A percentile compares a stretch with the other conserved stretches of the same genome.
These are phyloP conservation scores for Penicillium janthinellum DNA, from an alignment of 2,329 filamentous ascomycete genomes.

Conservation along the genomic window DNA sequence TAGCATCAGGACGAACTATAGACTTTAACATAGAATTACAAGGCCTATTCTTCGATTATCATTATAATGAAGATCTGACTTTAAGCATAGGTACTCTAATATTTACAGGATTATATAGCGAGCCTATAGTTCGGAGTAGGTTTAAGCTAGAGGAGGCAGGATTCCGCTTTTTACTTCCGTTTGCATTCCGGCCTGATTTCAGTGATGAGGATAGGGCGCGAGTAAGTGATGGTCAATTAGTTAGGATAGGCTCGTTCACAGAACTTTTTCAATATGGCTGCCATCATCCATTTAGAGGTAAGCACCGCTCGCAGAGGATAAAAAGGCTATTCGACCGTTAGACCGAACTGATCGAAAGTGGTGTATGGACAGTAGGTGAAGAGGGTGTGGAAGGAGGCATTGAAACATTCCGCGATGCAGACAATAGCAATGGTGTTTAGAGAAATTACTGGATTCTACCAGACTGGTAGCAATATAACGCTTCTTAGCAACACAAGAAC, in stretches of 20 bases:
- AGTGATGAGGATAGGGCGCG: slow-evolving; percentile 19
- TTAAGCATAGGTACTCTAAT: not conserved
- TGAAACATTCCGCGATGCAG: slow-evolving; percentile 20
- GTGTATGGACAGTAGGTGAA: slow-evolving; percentile 22
- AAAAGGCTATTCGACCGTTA: slow-evolving; percentile 23
- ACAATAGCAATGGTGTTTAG: slow-evolving; percentile 6
- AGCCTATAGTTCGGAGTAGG: slow-evolving; percentile 23
- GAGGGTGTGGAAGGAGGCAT: slow-evolving; percentile 23
- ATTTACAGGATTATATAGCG: slow-evolving; percentile 25
- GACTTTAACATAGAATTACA: not conserved
- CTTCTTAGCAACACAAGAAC: too few relatives aligned
- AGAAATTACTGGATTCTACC: slow-evolving; percentile 17
- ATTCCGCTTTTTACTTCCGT: slow-evolving; percentile 28
- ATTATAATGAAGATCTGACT: not conserved
- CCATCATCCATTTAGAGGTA: slow-evolving; percentile 25
- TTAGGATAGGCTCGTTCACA: slow-evolving; percentile 9
- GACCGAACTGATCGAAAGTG: slow-evolving; percentile 18
- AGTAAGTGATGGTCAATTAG: slow-evolving; percentile 7
- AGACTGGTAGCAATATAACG: not conserved
- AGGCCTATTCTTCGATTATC: not conserved
- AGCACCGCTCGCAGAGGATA: slow-evolving; percentile 15
- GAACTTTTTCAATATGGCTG: slow-evolving; percentile 37
- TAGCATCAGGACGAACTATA: not conserved
- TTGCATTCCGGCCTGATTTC: slow-evolving; percentile 9
- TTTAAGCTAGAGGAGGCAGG: slow-evolving; percentile 29